Evolutionary conservation across 2,329 filamentous ascomycete species (phyloP), one percentile per base, ranked within the genome.

Genomic region (Xylaria sp.): DNA sequence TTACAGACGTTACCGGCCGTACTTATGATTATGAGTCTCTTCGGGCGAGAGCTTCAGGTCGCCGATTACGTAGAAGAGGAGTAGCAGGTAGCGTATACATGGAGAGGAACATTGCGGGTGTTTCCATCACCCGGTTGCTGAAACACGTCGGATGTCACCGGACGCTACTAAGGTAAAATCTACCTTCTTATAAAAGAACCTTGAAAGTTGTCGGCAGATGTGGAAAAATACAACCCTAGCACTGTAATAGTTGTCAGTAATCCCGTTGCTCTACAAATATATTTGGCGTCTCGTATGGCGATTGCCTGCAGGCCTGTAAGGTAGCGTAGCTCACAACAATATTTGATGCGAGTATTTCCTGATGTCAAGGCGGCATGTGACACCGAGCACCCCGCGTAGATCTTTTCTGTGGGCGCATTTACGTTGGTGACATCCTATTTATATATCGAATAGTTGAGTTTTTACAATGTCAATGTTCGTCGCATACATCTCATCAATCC

Each of bases 81-180:
- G 4, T 27, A 38, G 13, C 15, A 19, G 9, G 10, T 37, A 35
- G n/a, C 17, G 25, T 54, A 48, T 21, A 29, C 15, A 47, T 1
- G 21, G 8, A 9, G 4, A 5, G n/a, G n/a, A 25, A 23, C 19
- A 11, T 35, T 23, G 19, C 17, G n/a, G n/a, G 25, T 35, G 25
- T 27, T 54, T 17, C 27, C 10, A 23, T 53, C 17, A 8, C n/a
- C 29, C 15, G 27, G 47, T 52, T 40, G 13, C 40, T 40, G 31
- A 27, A 46, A 25, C 31, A 40, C 13, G n/a, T 58, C 55, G 55
- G 55, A 53, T 29, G 33, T 46, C 49, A 37, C 47, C 55, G 55
- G 46, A 31, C n/a, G 9, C 27, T 58, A 40, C 37, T 8, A 31
- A 52, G 40, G 9, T 11, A 7, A 29, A 31, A 17, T 37, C 15